Conservation (phyloP, 1,284 basidiomycete genomes). For the Termitomyces sp. region DNA sequence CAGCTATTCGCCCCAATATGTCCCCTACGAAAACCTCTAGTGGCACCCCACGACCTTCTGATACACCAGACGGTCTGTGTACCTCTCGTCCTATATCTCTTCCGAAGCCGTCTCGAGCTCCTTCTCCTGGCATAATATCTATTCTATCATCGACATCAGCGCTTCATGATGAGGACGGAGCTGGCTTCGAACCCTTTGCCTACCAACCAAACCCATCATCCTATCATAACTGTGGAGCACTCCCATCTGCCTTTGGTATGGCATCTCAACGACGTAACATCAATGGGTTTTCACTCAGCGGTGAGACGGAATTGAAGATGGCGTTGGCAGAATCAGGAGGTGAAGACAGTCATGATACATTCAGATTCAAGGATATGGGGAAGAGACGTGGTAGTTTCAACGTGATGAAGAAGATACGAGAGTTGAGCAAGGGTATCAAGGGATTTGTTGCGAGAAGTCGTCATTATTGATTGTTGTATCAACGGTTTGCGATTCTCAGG, state of each 20-base stretch:
- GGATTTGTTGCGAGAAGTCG: background rate
- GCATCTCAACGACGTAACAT: background rate
- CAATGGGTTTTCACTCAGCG: slow-evolving; percentile 50
- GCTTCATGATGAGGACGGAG: slow-evolving; percentile 3
- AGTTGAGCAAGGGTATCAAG: slow-evolving; percentile 1
- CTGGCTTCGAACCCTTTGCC: background rate
- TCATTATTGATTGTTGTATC: background rate
- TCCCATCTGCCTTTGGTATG: slow-evolving; percentile 1
- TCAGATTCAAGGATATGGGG: slow-evolving; percentile 15
- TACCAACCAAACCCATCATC: background rate
- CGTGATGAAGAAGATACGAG: slow-evolving; percentile 23
- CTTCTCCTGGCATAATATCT: slow-evolving; percentile 11
- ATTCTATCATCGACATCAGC: slow-evolving; percentile 9
- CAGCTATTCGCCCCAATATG: slow-evolving; percentile 51
- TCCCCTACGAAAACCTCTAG: background rate
- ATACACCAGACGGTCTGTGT: slow-evolving; percentile 13
- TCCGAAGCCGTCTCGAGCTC: slow-evolving; percentile 9
- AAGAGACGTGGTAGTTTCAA: slow-evolving; percentile 17
- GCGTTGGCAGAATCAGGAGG: slow-evolving; percentile 10
- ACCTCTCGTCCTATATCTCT: slow-evolving; percentile 9
- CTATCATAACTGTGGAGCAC: background rate
- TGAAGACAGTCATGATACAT: slow-evolving; percentile 14
- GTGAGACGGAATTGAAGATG: slow-evolving; percentile 17
- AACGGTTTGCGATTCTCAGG: background rate
- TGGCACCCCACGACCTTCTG: slow-evolving; percentile 3